A percentile compares a stretch with the other conserved stretches of the same genome.
Evolutionary conservation across 345 rosid genomes (phyloP).

Genomic region (Brassica nigra): DNA sequence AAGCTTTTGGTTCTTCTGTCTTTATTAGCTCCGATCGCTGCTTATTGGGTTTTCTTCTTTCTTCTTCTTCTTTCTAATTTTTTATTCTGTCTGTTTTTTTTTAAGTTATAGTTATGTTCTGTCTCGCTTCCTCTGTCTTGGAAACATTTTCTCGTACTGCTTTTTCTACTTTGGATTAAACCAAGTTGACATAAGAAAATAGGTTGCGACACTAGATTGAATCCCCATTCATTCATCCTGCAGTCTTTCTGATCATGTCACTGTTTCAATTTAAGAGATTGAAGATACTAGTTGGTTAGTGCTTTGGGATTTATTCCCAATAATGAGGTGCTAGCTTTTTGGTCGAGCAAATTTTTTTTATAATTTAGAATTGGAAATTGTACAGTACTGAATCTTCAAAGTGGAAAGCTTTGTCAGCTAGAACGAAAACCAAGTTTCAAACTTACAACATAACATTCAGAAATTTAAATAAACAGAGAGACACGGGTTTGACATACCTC

Average conservation of each 20-base stretch:
- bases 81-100: constrained; percentile 9
- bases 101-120: constrained; percentile 24
- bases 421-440: constrained; percentile 27
- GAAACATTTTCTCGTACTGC: constrained; percentile 5
- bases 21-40: background rate
- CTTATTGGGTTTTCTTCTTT: background rate
- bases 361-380: background rate
- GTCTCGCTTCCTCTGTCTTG: background rate
- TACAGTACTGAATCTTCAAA: constrained; percentile 7
- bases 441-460: constrained; percentile 20
- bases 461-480: background rate
- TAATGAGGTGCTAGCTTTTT: background rate
- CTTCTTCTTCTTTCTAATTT: constrained; percentile 3
- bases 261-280: background rate
- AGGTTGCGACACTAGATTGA: constrained; percentile 4
- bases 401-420: constrained; percentile 15
- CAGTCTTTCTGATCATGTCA: constrained; percentile 12
- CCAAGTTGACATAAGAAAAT: constrained; percentile 6
- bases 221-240: background rate
- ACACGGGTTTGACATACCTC: constrained; percentile 17
- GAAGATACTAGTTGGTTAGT: background rate
- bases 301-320: background rate
- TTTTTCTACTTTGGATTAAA: constrained; percentile 2
- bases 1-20: constrained; percentile 22
- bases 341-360: background rate